These are phyloP conservation scores for Candida sanyiensis DNA, from an alignment of 805 yeast species.

Conservation along the genomic window DNA sequence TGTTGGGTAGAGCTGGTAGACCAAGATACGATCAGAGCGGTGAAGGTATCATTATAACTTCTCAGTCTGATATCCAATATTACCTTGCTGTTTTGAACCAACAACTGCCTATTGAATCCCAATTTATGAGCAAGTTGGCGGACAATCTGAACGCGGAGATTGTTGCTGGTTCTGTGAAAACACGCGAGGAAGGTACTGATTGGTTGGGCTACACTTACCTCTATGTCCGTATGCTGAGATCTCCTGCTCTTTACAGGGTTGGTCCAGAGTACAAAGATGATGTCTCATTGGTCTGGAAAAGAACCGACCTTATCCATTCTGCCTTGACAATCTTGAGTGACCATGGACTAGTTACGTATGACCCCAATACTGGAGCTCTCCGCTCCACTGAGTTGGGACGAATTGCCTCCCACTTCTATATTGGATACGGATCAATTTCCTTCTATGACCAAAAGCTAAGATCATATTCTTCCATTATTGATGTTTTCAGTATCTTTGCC, in stretches of 20 bases:
- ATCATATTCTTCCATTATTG: constrained; percentile 64
- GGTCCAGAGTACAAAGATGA: constrained; percentile 59
- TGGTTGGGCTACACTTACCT: constrained; percentile 83
- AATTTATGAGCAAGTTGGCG: constrained; percentile 60
- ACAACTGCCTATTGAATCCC: constrained; percentile 90
- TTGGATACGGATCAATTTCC: constrained; percentile 66
- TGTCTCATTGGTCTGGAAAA: constrained; percentile 39
- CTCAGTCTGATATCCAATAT: constrained; percentile 80
- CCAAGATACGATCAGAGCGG: constrained; percentile 91
- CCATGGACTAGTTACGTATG: constrained; percentile 56
- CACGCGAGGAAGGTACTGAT: constrained; percentile 58
- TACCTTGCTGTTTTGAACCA: constrained; percentile 87
- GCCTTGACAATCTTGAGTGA: constrained; percentile 58
- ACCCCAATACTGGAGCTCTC: constrained; percentile 42
- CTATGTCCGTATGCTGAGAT: constrained; percentile 66
- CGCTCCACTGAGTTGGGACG: constrained; percentile 66
- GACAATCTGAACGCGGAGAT: constrained; percentile 86
- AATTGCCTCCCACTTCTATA: constrained; percentile 83
- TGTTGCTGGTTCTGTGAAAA: constrained; percentile 59
- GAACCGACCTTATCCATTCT: constrained; percentile 69
- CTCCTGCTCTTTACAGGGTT: constrained; percentile 72
- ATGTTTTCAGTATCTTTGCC: constrained; percentile 71
- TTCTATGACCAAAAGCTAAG: constrained; percentile 56
- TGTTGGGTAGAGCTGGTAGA: constrained; percentile 98
- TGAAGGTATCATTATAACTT: constrained; percentile 88